Conservation (phyloP, 1,139 yeast species). For the Geotrichum cucujoidarum region DNA sequence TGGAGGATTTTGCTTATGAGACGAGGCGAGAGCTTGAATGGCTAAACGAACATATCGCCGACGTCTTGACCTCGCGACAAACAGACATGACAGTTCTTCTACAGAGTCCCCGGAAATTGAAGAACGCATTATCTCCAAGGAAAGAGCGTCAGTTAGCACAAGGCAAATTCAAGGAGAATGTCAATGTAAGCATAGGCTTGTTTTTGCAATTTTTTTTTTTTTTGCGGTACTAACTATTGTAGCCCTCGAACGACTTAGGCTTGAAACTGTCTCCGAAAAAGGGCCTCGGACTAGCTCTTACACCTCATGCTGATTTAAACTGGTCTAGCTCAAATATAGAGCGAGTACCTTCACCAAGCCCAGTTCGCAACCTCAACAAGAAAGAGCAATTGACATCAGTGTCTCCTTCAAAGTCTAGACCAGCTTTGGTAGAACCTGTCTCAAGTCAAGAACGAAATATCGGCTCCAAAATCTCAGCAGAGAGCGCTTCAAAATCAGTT, state of each 20-base stretch:
- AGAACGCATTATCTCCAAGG: constrained; percentile 34
- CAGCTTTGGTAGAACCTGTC: too few species aligned
- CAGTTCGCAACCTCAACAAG: too few species aligned
- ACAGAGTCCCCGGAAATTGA: constrained; percentile 35
- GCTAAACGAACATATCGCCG: constrained; percentile 34
- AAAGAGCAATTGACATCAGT: too few species aligned
- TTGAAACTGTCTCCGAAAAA: neutral
- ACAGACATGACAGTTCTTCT: constrained; percentile 30
- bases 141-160: constrained; percentile 24
- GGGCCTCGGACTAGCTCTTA: neutral
- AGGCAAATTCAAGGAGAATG: constrained; percentile 22
- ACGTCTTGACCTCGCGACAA: constrained; percentile 27
- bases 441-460: too few species aligned
- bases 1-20: constrained; percentile 40
- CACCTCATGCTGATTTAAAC: neutral
- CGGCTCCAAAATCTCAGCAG: too few species aligned
- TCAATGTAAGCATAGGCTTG: neutral
- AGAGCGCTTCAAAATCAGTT: too few species aligned
- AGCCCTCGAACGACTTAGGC: neutral
- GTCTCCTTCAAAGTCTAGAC: too few species aligned
- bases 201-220: too few species aligned
- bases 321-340: neutral
- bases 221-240: too few species aligned
- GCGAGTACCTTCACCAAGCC: neutral
- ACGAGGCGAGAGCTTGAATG: constrained; percentile 40